A percentile compares a stretch with the other conserved stretches of the same genome.
Conservation (phyloP, 768 basidiomycete species). For the Obba rivulosa region DNA sequence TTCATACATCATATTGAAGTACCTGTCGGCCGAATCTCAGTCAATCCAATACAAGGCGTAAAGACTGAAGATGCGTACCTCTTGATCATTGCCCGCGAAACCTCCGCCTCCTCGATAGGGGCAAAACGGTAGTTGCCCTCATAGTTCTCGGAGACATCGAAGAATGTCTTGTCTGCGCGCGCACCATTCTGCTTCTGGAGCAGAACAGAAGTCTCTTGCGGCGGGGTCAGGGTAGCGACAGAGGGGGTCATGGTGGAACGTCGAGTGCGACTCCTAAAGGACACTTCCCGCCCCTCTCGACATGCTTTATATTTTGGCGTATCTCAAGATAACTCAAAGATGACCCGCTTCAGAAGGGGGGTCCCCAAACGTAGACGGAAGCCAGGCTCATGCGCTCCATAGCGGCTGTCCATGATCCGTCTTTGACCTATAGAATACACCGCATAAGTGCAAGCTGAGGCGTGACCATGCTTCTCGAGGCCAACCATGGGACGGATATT, state of each 20-base stretch:
- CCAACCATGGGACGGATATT: too few species aligned
- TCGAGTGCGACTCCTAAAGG: background rate
- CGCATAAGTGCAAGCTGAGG: too few species aligned
- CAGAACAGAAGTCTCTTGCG: constrained; percentile 17
- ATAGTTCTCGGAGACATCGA: constrained; percentile 48
- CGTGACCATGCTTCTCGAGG: too few species aligned
- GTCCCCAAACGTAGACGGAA: too few species aligned
- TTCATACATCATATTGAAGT: constrained; percentile 71
- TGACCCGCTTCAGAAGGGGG: too few species aligned
- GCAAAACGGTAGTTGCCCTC: constrained; percentile 64
- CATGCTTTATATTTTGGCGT: background rate
- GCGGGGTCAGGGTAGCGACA: constrained; percentile 22
- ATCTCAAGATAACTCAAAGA: too few species aligned
- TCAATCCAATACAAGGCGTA: too few species aligned
- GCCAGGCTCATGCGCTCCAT: too few species aligned
- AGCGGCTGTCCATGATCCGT: too few species aligned
- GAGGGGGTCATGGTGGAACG: constrained; percentile 31
- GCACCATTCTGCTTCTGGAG: constrained; percentile 20
- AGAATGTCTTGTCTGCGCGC: constrained; percentile 13
- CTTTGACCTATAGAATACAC: too few species aligned
- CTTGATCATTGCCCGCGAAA: constrained; percentile 73
- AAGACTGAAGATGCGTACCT: background rate
- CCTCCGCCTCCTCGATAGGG: constrained; percentile 71
- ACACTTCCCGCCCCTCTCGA: background rate
- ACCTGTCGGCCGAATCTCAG: constrained; percentile 32